Evolutionary conservation across 129 eudicot species (phyloP).

Genomic region (Escallonia herrerae): DNA sequence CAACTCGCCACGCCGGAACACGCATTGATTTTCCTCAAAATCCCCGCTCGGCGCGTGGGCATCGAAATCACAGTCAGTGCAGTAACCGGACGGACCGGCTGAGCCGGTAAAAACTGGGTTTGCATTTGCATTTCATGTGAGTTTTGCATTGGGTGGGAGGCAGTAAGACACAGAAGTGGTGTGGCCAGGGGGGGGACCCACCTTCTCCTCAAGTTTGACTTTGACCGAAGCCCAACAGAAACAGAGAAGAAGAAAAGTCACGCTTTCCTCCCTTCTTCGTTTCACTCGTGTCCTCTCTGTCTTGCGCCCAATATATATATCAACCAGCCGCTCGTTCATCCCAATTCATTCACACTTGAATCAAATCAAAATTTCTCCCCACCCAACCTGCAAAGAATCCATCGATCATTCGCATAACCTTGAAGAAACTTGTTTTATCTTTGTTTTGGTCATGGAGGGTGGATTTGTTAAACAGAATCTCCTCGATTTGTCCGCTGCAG

Average conservation of each 20-base stretch:
- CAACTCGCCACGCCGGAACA: no score
- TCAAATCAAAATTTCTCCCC: constrained; percentile 10
- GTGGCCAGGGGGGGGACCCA: constrained; percentile 33
- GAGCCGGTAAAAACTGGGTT: constrained; percentile 9
- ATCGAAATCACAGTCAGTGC: no score
- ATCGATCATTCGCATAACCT: constrained; percentile 1
- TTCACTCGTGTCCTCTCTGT: constrained; percentile 23
- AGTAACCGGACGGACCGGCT: no score
- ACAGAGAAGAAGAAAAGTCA: constrained; percentile 49
- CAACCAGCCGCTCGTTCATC: constrained; percentile 4
- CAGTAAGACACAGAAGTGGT: constrained; percentile 39
- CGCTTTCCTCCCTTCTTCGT: constrained; percentile 70
- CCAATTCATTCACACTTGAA: constrained; percentile 2
- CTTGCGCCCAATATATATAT: constrained; percentile 14
- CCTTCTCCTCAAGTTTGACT: constrained; percentile 54
- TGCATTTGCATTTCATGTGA: constrained; percentile 33
- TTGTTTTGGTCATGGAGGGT: constrained; percentile 32
- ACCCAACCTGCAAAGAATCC: constrained; percentile 11
- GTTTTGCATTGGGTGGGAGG: constrained; percentile 16
- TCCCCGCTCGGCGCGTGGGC: no score
- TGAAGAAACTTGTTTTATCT: neutral
- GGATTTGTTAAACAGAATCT: constrained; percentile 25
- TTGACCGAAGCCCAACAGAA: constrained; percentile 20
- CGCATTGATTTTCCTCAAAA: no score
- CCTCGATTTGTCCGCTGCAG: constrained; percentile 73